Evolutionary conservation across 768 basidiomycete genomes (phyloP).

Genomic region (Mycena haematopus): DNA sequence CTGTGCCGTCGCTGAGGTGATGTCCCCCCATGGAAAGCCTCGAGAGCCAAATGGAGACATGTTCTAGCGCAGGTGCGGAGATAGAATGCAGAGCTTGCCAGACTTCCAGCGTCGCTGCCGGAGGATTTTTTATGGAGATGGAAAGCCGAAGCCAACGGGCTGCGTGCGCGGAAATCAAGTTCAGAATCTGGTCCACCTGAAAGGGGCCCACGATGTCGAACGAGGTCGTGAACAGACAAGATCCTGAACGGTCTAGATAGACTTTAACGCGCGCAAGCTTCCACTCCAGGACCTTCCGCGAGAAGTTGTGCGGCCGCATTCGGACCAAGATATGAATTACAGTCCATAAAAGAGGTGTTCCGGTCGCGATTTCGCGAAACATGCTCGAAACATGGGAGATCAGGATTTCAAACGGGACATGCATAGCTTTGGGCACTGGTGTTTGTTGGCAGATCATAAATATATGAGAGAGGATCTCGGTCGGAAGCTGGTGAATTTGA

Average conservation of each 20-base stretch:
- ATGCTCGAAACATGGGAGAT: slow-evolving; percentile 52
- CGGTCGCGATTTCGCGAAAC: slow-evolving; percentile 50
- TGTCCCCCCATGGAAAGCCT: slow-evolving; percentile 31
- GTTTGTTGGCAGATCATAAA: slow-evolving; percentile 43
- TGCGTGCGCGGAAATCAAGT: slow-evolving; percentile 41
- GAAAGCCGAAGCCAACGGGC: slow-evolving; percentile 48
- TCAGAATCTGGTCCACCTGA: slow-evolving; percentile 38
- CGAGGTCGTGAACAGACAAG: slow-evolving; percentile 45
- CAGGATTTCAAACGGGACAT: slow-evolving; percentile 42
- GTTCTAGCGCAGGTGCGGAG: slow-evolving; percentile 43
- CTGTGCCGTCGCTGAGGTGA: slow-evolving; percentile 40
- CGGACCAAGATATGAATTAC: slow-evolving; percentile 43
- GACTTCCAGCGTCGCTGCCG: slow-evolving; percentile 35
- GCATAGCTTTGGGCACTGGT: slow-evolving; percentile 16
- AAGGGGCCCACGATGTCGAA: slow-evolving; percentile 37
- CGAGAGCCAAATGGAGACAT: slow-evolving; percentile 46
- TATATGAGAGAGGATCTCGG: slow-evolving; percentile 48
- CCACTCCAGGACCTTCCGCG: slow-evolving; percentile 37
- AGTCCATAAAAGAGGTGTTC: slow-evolving; percentile 53
- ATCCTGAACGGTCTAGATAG: slow-evolving; percentile 45
- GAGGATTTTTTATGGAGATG: slow-evolving; percentile 34
- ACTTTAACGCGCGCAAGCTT: slow-evolving; percentile 31
- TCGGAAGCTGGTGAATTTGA: slow-evolving; percentile 44
- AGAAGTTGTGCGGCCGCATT: slow-evolving; percentile 34
- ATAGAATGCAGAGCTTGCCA: slow-evolving; percentile 36